Evolutionary conservation across 495 filamentous ascomycete species (phyloP).

Genomic region (Amniculicola lignicola): DNA sequence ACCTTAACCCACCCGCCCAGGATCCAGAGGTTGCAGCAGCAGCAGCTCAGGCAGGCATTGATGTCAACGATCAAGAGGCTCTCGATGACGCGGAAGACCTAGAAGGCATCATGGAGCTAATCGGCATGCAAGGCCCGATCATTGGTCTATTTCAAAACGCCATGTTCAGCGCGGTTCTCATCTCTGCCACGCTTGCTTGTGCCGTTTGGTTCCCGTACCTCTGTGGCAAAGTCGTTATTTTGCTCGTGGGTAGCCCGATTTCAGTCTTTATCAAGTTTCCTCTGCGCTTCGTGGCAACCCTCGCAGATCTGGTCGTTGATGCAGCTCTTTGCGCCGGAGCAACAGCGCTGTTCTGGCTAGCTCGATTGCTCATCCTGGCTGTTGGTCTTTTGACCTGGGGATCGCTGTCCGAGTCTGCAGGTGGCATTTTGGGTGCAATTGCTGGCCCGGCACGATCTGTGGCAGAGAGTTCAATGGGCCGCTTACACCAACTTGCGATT

Average conservation of each 20-base stretch:
- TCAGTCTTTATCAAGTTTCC: slow-evolving; percentile 65
- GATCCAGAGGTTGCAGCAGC: slow-evolving; percentile 45
- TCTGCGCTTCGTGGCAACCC: slow-evolving; percentile 62
- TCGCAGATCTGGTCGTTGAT: slow-evolving; percentile 70
- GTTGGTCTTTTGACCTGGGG: slow-evolving; percentile 42
- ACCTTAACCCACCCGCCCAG: slow-evolving; percentile 17
- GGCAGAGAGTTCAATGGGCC: slow-evolving; percentile 25
- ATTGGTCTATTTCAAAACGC: slow-evolving; percentile 88
- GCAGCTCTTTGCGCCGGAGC: slow-evolving; percentile 56
- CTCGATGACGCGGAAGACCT: slow-evolving; percentile 89
- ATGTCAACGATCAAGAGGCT: slow-evolving; percentile 53
- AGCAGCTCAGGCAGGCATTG: slow-evolving; percentile 50
- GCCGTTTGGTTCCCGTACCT: slow-evolving; percentile 92
- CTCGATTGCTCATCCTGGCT: slow-evolving; percentile 46
- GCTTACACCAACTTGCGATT: slow-evolving; percentile 22
- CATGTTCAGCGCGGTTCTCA: slow-evolving; percentile 86
- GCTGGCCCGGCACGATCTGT: slow-evolving; percentile 23
- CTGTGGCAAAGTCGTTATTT: slow-evolving; percentile 76
- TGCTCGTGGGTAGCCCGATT: slow-evolving; percentile 74
- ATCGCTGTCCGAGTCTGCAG: slow-evolving; percentile 14
- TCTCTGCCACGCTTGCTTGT: slow-evolving; percentile 76
- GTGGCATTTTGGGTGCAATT: slow-evolving; percentile 17
- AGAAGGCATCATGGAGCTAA: slow-evolving; percentile 93
- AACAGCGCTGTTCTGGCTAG: slow-evolving; percentile 54
- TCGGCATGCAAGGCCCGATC: slow-evolving; percentile 93